phyloP scores from a whole-genome alignment of 441 rosid genomes.

The Gossypium schwendimanii region DNA sequence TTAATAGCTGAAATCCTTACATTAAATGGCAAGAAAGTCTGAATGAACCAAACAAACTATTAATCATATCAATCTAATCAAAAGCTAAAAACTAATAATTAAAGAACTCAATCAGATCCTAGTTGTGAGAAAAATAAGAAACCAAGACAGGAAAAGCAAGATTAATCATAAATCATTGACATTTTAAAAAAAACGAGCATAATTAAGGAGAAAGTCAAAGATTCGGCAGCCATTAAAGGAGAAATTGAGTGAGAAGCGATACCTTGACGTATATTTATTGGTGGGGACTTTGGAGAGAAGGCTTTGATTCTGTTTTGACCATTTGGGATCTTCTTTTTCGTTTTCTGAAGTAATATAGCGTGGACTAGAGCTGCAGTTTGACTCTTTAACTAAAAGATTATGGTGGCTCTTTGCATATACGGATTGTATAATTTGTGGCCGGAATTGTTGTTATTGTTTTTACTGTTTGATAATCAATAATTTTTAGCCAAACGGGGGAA shows the following conservation, averaged over 20 bases:
- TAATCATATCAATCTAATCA: background rate
- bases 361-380: background rate
- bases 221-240: background rate
- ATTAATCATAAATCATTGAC: background rate
- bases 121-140: background rate
- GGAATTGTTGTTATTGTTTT: no score
- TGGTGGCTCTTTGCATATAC: background rate
- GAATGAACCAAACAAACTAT: conserved; percentile 10
- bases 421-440: background rate
- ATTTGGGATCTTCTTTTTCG: background rate
- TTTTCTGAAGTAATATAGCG: background rate
- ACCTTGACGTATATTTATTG: background rate
- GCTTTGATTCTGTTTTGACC: background rate
- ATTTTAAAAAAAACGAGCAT: background rate
- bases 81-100: background rate
- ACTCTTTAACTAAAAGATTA: background rate
- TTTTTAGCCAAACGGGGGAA: no score
- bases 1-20: background rate
- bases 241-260: background rate
- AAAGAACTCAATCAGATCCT: background rate
- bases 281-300: background rate
- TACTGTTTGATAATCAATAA: background rate
- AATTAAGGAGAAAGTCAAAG: background rate
- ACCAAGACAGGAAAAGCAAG: background rate
- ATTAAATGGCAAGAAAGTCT: background rate